Conservation (phyloP, 1,139 yeast genomes). For the Geotrichum cucujoidarum region DNA sequence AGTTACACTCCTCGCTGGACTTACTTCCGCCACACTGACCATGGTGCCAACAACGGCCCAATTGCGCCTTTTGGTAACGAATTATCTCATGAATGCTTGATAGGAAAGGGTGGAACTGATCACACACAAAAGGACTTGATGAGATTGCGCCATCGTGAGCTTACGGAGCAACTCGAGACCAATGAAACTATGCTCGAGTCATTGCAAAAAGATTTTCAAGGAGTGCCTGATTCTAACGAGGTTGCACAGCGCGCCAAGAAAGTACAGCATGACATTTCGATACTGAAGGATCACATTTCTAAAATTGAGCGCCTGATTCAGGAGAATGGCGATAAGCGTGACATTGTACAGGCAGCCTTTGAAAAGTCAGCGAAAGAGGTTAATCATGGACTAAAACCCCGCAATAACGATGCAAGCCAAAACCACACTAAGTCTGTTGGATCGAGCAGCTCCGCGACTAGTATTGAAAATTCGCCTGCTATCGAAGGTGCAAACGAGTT, state of each 20-base stretch:
- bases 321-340: neutral
- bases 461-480: slow-evolving; percentile 25
- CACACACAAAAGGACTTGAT: slow-evolving; percentile 33
- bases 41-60: slow-evolving; percentile 34
- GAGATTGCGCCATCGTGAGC: slow-evolving; percentile 33
- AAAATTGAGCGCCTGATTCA: slow-evolving; percentile 7
- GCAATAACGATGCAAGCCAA: neutral
- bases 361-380: slow-evolving; percentile 17
- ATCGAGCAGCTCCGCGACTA: slow-evolving; percentile 9
- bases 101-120: slow-evolving; percentile 44
- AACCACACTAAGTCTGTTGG: slow-evolving; percentile 11
- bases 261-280: slow-evolving; percentile 36
- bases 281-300: slow-evolving; percentile 34
- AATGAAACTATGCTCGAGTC: slow-evolving; percentile 39
- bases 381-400: neutral
- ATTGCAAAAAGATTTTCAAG: slow-evolving; percentile 28
- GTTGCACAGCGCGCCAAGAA: slow-evolving; percentile 29
- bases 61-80: slow-evolving; percentile 61
- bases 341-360: slow-evolving; percentile 10
- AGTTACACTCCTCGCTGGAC: slow-evolving; percentile 70
- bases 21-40: slow-evolving; percentile 61
- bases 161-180: slow-evolving; percentile 45
- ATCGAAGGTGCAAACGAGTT: slow-evolving; percentile 40
- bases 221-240: slow-evolving; percentile 28
- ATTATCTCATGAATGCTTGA: slow-evolving; percentile 59